These are phyloP conservation scores for Bisporella sp. DNA, from an alignment of 2,329 filamentous ascomycete genomes.

Conservation along the genomic window DNA sequence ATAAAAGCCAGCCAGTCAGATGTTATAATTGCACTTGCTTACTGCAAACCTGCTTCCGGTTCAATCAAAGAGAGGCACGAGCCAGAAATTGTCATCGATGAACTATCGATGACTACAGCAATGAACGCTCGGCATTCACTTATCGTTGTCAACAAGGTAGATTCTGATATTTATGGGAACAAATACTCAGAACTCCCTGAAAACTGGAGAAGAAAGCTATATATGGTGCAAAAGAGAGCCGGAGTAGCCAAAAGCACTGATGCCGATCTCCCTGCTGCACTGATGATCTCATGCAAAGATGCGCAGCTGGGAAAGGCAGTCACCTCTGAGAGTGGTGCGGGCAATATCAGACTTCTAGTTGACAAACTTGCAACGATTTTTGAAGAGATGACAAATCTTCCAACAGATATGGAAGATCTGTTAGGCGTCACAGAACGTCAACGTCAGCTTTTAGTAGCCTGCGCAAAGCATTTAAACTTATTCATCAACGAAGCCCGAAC, in stretches of 20 bases:
- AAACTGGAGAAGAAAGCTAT: no score
- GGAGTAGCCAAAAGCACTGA: background rate
- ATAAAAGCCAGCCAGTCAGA: constrained; percentile 77
- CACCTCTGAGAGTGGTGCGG: constrained; percentile 39
- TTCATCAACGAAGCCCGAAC: constrained; percentile 57
- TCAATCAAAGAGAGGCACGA: constrained; percentile 12
- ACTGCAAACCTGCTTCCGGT: constrained; percentile 49
- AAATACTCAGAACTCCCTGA: background rate
- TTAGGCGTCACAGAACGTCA: constrained; percentile 89
- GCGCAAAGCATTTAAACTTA: constrained; percentile 61
- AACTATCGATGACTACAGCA: constrained; percentile 47
- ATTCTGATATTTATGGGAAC: constrained; percentile 32
- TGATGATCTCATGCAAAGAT: constrained; percentile 63
- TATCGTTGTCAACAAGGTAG: constrained; percentile 57
- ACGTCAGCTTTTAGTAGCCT: constrained; percentile 69
- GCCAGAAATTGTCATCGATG: constrained; percentile 41
- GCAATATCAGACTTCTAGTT: constrained; percentile 35
- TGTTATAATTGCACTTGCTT: constrained; percentile 74
- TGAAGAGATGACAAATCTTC: constrained; percentile 60
- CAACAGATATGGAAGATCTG: constrained; percentile 70
- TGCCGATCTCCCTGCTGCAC: background rate
- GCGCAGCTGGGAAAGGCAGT: constrained; percentile 29
- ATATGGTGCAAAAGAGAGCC: no score
- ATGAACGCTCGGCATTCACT: constrained; percentile 41
- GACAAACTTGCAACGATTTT: constrained; percentile 62